Evolutionary conservation across 257 asterid genomes (phyloP), one percentile per base, ranked within the genome.

Genomic region (Jacaranda mimosifolia): DNA sequence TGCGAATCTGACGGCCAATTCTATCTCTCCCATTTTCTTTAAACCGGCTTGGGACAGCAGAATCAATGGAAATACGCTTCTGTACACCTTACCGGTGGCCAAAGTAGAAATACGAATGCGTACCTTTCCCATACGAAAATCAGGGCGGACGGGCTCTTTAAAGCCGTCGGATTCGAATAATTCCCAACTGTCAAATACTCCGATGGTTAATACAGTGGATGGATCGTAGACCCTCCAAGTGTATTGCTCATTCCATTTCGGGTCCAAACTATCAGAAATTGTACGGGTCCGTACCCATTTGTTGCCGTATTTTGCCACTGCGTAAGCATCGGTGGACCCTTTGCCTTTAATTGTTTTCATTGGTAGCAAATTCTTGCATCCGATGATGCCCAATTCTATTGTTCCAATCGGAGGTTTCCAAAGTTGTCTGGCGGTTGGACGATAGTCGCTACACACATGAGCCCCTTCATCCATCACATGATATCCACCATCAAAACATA

Each of bases 271-370:
- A 59, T 94, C 92, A 0, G 97, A 89, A 49, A 94, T 83, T 0
- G 97, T 88, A 6, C 98, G 94, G 1, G 98, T 94, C 0, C 98
- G 86, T 0, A 92, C 89, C 98, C 98, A 94, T 76, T 94, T 94
- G 84, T 56, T 84, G 14, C 98, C 98, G 40, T 92, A 94, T 62
- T 94, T 94, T 0, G 98, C 98, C 38, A 94, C 98, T 0, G 85
- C 91, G 70, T 89, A 94, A 9, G 98, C 97, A 75, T 92, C 95
- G 0, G 97, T 90, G 18, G 89, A 88, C 13, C 97, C 97, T 75
- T 92, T 94, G 3, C 92, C 92, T 11, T 78, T 76, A 3, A 85
- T 86, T 6, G 96, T 83, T 74, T 91, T 93, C 91, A 88, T 89
- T 0, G 97, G 98, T 19, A 92, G 46, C 77, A 94, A 57, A 83